These are phyloP conservation scores for Plectosphaerella plurivora DNA, from an alignment of 2,329 filamentous ascomycete species.

Conservation along the genomic window DNA sequence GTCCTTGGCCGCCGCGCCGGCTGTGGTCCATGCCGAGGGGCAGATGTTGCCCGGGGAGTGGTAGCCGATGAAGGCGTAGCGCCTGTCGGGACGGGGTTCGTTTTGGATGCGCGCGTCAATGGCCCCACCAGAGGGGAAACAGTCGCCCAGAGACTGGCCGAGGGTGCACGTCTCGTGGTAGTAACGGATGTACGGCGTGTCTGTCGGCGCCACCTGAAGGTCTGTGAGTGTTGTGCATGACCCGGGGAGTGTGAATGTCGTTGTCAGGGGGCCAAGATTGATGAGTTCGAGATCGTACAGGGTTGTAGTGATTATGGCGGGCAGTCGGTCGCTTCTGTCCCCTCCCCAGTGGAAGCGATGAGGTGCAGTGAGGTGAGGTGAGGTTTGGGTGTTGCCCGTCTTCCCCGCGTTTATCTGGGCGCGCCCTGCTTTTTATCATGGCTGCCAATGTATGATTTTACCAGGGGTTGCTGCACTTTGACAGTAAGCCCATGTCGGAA, in stretches of 20 bases:
- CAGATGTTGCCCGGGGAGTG: constrained; percentile 18
- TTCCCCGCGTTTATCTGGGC: too few species aligned
- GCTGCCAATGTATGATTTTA: too few species aligned
- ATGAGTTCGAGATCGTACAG: constrained; percentile 8
- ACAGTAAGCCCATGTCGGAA: too few species aligned
- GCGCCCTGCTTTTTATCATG: too few species aligned
- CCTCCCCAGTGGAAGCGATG: too few species aligned
- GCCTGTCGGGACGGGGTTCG: not conserved
- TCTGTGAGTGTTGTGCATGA: constrained; percentile 11
- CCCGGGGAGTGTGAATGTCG: constrained; percentile 18
- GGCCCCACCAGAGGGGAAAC: constrained; percentile 13
- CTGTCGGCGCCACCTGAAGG: not conserved
- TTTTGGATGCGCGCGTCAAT: not conserved
- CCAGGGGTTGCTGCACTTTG: too few species aligned
- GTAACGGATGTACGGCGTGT: constrained; percentile 1
- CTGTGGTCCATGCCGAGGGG: constrained; percentile 18
- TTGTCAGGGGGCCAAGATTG: constrained; percentile 24
- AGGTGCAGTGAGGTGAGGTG: too few species aligned
- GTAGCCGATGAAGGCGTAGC: constrained; percentile 5
- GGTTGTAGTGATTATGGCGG: too few species aligned
- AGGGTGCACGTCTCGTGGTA: constrained; percentile 7
- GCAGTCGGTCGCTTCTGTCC: too few species aligned
- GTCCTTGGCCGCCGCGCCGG: constrained; percentile 7
- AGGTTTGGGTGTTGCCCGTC: too few species aligned
- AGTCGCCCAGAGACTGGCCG: constrained; percentile 8